Conservation (phyloP, 495 filamentous ascomycete genomes). For the Wilcoxina mikolae region DNA sequence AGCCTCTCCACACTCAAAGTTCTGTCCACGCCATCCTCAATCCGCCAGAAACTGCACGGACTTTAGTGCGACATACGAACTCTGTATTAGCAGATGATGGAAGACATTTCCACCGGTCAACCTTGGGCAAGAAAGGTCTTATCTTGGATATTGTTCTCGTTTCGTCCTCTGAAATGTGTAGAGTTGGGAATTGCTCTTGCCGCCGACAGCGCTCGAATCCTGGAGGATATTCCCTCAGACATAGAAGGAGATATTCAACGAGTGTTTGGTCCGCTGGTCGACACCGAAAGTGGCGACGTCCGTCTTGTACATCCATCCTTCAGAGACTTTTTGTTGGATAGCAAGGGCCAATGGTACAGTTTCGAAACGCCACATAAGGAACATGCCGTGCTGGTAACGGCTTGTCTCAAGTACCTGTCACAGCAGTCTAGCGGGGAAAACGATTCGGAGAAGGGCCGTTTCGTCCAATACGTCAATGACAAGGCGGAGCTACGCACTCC, state of each 20-base stretch:
- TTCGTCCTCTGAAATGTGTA: conserved; percentile 2
- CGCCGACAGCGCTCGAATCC: neutral
- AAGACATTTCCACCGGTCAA: neutral
- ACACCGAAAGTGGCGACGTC: neutral
- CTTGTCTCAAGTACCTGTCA: neutral
- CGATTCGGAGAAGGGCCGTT: neutral
- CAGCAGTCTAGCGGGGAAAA: neutral
- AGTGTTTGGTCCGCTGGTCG: conserved; percentile 1
- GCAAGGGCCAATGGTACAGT: conserved; percentile 2
- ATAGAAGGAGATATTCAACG: neutral
- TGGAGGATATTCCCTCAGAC: neutral
- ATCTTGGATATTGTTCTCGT: conserved; percentile 3
- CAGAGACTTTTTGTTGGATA: conserved; percentile 1
- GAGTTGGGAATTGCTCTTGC: neutral
- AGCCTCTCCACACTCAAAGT: neutral
- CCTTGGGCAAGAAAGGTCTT: neutral
- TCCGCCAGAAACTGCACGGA: neutral
- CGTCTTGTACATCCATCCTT: conserved; percentile 4
- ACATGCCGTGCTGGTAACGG: neutral
- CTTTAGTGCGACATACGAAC: neutral
- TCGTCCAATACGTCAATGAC: neutral
- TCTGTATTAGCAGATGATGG: neutral
- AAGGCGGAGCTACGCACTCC: neutral
- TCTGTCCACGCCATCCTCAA: neutral
- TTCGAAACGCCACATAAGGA: neutral